Evolutionary conservation across 2,329 filamentous ascomycete species (phyloP), one percentile per base, ranked within the genome.

Genomic region (Ramularia collo-cygni): DNA sequence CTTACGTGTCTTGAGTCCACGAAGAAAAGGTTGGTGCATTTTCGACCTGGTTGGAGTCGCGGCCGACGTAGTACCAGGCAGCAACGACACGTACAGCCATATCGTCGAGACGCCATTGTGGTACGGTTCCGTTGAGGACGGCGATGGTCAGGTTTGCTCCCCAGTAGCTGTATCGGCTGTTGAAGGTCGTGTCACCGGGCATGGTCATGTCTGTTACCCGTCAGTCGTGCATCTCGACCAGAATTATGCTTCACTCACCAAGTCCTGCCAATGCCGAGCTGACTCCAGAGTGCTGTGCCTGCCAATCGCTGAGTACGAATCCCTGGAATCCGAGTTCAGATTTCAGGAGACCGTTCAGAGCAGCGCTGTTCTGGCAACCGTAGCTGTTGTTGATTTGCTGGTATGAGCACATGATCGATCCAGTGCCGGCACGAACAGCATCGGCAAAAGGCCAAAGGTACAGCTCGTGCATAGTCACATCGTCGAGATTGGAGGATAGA

Each of bases 61-160:
- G 74, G 42, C 74, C 76, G 35, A 81, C 76, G 52, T 75, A 76
- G 62, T 77, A 82, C 60, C 75, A 81, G 3, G 75, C 76, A 37
- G 78, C 70, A 65, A 85, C 71, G 50, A 85, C 94, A 53, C 92
- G 80, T 63, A 87, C 83, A 4, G 79, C 85, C 82, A 95, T 94
- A 58, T 96, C 92, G 53, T 95, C 89, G 8, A 96, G 61, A 36
- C 90, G 53, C 75, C 84, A 94, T 52, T 85, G 78, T 1, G 90
- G 86, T 21, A 96, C 69, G 1, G 88, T 95, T 26, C 89, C 89
- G 58, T 96, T 95, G 52, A 94, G 64, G 4, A 95, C 80, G 1
- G 85, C 85, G 34, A 94, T 69, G 2, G 90, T 95, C 52, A 96
- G 64, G 64, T 96, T 96, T 18, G 80, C 68, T 8, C 90, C 90